Evolutionary conservation across 2,329 filamentous ascomycete genomes (phyloP), one percentile per base, ranked within the genome.

Genomic region (Fusarium cyanostomum): DNA sequence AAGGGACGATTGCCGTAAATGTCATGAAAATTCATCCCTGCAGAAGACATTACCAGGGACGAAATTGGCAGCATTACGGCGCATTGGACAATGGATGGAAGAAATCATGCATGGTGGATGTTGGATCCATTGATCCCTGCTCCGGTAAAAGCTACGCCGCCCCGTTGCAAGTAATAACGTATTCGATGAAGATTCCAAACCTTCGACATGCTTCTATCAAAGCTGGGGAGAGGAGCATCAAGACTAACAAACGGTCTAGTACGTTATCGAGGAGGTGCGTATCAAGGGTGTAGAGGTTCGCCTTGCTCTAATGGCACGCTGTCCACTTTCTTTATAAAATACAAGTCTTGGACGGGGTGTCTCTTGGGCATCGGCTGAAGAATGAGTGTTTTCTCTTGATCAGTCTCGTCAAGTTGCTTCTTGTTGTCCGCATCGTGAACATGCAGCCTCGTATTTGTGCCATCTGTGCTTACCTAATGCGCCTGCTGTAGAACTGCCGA

Each of bases 121-220:
- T 7, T 30, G 12, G 9, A 15, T 26, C 16, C 18, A 2, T 13
- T 10, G 11, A 34, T 24, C 44, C 44, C 33, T 48, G 31, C 12
- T 21, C n/a, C 31, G 31, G 12, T 39, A 50, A 15, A 15, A 37
- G 16, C n/a, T n/a, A n/a, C n/a, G n/a, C 15, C 34, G n/a, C 46
- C 34, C 46, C 45, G 45, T n/a, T 38, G 44, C 33, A 30, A 37
- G 44, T 24, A 37, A 48, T 37, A n/a, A n/a, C n/a, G n/a, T n/a
- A 38, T 34, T 24, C 44, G 24, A 21, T 49, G 18, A 49, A 18
- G 24, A 10, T 38, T 38, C 12, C 16, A 30, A 34, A 48, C 28
- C 38, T 15, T 28, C 26, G 37, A 34, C 28, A 64, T 64, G 62
- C 62, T 56, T 64, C 55, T 64, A 64, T 64, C 60, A 64, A 64